Conservation (phyloP, 176 grass and related monocot genomes). For the Dendrocalamus sinicus region DNA sequence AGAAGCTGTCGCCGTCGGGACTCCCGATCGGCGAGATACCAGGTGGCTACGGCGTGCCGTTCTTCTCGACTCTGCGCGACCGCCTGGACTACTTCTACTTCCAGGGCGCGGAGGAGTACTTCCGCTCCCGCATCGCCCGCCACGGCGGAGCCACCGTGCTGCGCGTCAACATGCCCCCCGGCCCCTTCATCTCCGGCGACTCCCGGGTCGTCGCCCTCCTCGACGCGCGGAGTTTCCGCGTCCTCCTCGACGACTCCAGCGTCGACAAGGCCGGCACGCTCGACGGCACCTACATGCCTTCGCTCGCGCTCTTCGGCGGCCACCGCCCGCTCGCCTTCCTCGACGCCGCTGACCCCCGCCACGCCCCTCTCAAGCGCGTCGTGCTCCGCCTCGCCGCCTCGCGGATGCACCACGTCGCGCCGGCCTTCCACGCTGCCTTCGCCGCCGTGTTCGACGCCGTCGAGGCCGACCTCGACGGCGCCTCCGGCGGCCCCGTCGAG, state of each 20-base stretch:
- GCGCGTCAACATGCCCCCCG: slow-evolving; percentile 68
- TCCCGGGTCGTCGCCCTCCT: slow-evolving; percentile 70
- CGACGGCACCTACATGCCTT: slow-evolving; percentile 71
- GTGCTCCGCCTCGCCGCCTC: slow-evolving; percentile 52
- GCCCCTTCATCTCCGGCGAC: slow-evolving; percentile 52
- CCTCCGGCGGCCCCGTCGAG: slow-evolving; percentile 29
- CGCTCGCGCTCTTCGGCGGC: slow-evolving; percentile 60
- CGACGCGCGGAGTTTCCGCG: slow-evolving; percentile 73
- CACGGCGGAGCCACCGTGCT: slow-evolving; percentile 75
- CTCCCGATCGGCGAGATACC: slow-evolving; percentile 60
- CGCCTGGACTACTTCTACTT: slow-evolving; percentile 83
- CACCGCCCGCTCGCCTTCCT: slow-evolving; percentile 66
- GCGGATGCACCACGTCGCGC: slow-evolving; percentile 48
- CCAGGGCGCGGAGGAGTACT: slow-evolving; percentile 65
- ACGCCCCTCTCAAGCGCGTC: slow-evolving; percentile 63
- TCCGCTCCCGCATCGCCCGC: slow-evolving; percentile 61
- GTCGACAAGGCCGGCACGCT: slow-evolving; percentile 78
- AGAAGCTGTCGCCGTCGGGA: slow-evolving; percentile 52
- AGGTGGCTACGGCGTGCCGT: slow-evolving; percentile 59
- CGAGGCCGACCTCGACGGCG: not conserved
- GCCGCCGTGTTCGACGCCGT: slow-evolving; percentile 45
- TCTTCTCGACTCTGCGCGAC: slow-evolving; percentile 62
- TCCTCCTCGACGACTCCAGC: slow-evolving; percentile 58
- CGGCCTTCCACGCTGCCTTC: slow-evolving; percentile 51
- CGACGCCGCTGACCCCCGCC: slow-evolving; percentile 60